Base-by-base conservation (phyloP, 2,329 filamentous ascomycete species). In the Phialemoniopsis sp. region DNA sequence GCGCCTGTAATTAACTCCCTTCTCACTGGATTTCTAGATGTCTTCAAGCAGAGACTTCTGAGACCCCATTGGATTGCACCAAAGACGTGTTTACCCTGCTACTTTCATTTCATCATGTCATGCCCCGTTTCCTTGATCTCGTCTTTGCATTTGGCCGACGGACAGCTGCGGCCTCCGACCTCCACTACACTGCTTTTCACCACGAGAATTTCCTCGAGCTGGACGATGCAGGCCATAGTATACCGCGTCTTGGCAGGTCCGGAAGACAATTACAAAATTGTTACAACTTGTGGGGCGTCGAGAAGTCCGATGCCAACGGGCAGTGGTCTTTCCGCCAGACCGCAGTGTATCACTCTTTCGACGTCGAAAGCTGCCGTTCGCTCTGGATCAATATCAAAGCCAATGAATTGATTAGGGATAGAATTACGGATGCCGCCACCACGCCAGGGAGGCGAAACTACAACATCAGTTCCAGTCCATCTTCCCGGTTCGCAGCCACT, bases 371-470 rank as follows among this genome's bases (percentile, higher is more conserved):
- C 2, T 29, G 36, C 8, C 13, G 13, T 7, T 16, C 29, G 13
- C 13, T 38, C 16, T 32, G 29, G 30, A 15, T 33, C 29, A 32
- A 38, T 26, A 16, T 38, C 18, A 38, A 38, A 15, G 30, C 36
- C 4, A 38, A 38, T 18, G 30, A 33, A 8, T 8, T 38, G 6
- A 38, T 38, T 29, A 13, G 8, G 29, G 19, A 38, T 5, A 32
- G 36, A n/a, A 33, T 38, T 16, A 37, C 14, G 14, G 15, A 26
- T 14, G 28, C n/a, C n/a, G 26, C 36, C 13, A 26, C 21, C 21
- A 26, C 21, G 21, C 10, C 21, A 26, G 21, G 21, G 10, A 26
- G 21, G 21, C 21, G 21, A 10, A 26, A 26, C 21, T 26, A 26
- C 21, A 26, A 26, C 10, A 26, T 10, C 10, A 26, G 21, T 10